Percentiles rank a stretch among this genome's conserved stretches.
Evolutionary conservation across 495 filamentous ascomycete genomes (phyloP).

Genomic region (Penicillium coffeae): DNA sequence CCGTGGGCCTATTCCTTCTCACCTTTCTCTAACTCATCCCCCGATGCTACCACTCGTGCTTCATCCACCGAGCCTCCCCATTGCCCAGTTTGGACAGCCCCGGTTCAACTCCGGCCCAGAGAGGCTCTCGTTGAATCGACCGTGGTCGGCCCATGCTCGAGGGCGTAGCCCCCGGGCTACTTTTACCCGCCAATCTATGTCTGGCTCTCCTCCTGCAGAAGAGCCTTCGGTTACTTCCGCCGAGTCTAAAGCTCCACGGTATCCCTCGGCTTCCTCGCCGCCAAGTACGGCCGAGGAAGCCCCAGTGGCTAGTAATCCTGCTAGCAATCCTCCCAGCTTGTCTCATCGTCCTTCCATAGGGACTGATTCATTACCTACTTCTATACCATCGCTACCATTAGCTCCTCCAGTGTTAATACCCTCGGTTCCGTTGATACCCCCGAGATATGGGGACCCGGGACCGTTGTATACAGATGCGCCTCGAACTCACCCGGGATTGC

Average conservation of each 20-base stretch:
- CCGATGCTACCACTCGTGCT: conserved; percentile 51
- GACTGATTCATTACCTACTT: conserved; percentile 20
- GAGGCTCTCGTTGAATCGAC: conserved; percentile 65
- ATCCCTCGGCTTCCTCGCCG: conserved; percentile 37
- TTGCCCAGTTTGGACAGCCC: conserved; percentile 40
- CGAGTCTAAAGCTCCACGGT: conserved; percentile 51
- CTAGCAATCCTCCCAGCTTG: not conserved
- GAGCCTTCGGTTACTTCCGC: conserved; percentile 58
- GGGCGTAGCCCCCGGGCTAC: conserved; percentile 62
- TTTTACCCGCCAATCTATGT: conserved; percentile 78
- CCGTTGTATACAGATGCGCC: conserved; percentile 23
- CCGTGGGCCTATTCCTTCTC: conserved; percentile 13
- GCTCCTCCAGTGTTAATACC: not conserved
- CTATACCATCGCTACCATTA: conserved; percentile 9
- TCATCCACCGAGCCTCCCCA: conserved; percentile 41
- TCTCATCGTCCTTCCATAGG: conserved; percentile 13
- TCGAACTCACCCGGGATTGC: conserved; percentile 23
- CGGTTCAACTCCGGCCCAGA: conserved; percentile 54
- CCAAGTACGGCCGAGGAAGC: conserved; percentile 5
- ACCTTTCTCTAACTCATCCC: conserved; percentile 14
- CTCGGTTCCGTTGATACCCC: not conserved
- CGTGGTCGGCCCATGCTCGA: conserved; percentile 64
- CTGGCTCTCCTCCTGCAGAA: conserved; percentile 65
- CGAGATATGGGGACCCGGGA: conserved; percentile 18
- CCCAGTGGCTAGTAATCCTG: conserved; percentile 16